phyloP scores from a whole-genome alignment of 78 protist genomes.

The Blattamonas nauphoetae region DNA sequence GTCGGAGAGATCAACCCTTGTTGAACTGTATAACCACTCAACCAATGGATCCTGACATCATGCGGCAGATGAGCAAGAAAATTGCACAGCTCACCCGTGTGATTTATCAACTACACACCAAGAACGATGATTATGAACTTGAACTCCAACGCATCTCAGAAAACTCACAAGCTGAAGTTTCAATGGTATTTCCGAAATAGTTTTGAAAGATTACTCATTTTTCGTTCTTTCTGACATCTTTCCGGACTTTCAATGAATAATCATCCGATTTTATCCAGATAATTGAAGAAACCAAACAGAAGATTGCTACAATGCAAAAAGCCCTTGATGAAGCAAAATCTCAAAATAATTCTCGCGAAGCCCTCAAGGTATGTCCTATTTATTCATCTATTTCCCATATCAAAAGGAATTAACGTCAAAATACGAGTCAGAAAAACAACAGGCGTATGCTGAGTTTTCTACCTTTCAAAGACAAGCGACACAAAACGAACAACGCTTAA shows the following conservation, averaged over 20 bases:
- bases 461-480: not conserved
- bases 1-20: no score
- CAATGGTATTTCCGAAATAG: no score
- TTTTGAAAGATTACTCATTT: no score
- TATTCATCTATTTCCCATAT: no score
- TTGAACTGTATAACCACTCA: no score
- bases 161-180: constrained; percentile 37
- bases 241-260: no score
- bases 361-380: constrained; percentile 9
- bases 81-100: constrained; percentile 58
- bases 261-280: constrained; percentile 2
- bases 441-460: constrained; percentile 6
- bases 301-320: constrained; percentile 17
- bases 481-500: not conserved
- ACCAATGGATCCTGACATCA: not conserved
- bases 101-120: constrained; percentile 50
- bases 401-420: not conserved
- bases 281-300: constrained; percentile 24
- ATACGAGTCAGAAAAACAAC: constrained; percentile 15
- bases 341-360: no score
- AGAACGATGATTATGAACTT: constrained; percentile 45
- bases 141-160: constrained; percentile 19
- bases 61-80: constrained; percentile 45
- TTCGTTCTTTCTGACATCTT: no score
- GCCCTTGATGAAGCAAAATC: no score